Percentiles rank a stretch among this genome's conserved stretches.
phyloP scores from a whole-genome alignment of 2,329 filamentous ascomycete genomes.

The Polytolypa hystricis region DNA sequence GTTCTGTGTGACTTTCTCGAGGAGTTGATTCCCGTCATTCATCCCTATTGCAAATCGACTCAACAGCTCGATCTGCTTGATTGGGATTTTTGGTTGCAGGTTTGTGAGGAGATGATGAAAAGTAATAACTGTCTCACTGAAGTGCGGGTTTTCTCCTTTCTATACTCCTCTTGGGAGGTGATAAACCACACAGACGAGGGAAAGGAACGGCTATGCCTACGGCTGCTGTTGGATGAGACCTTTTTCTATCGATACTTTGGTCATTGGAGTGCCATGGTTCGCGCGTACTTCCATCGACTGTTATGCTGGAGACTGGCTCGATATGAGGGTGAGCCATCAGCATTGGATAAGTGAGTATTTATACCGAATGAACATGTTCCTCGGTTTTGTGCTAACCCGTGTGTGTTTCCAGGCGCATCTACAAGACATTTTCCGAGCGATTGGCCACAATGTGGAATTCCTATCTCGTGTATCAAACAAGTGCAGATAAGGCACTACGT shows the following conservation, averaged over 20 bases:
- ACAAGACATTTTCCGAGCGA: constrained; percentile 54
- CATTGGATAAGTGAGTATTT: constrained; percentile 55
- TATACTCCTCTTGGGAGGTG: constrained; percentile 70
- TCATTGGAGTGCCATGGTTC: constrained; percentile 93
- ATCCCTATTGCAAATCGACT: constrained; percentile 46
- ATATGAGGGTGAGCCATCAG: constrained; percentile 55
- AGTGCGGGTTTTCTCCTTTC: constrained; percentile 68
- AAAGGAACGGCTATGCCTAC: constrained; percentile 59
- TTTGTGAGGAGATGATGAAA: constrained; percentile 65
- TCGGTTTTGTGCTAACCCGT: background rate
- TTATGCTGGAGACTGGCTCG: constrained; percentile 82
- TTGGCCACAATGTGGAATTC: constrained; percentile 66
- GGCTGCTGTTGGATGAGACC: constrained; percentile 63
- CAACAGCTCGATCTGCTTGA: constrained; percentile 46
- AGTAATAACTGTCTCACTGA: constrained; percentile 87
- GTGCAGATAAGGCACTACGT: constrained; percentile 47
- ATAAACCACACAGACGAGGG: constrained; percentile 54
- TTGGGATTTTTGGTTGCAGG: constrained; percentile 77
- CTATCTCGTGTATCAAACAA: constrained; percentile 62
- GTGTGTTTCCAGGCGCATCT: constrained; percentile 51
- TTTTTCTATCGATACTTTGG: constrained; percentile 76
- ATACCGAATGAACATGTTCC: constrained; percentile 3
- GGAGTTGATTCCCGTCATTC: constrained; percentile 59
- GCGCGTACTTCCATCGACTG: constrained; percentile 83
- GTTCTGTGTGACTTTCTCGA: constrained; percentile 86